Evolutionary conservation across 202 grass and related monocot genomes (phyloP).

Genomic region (Bolboschoenoplectus hybrid): DNA sequence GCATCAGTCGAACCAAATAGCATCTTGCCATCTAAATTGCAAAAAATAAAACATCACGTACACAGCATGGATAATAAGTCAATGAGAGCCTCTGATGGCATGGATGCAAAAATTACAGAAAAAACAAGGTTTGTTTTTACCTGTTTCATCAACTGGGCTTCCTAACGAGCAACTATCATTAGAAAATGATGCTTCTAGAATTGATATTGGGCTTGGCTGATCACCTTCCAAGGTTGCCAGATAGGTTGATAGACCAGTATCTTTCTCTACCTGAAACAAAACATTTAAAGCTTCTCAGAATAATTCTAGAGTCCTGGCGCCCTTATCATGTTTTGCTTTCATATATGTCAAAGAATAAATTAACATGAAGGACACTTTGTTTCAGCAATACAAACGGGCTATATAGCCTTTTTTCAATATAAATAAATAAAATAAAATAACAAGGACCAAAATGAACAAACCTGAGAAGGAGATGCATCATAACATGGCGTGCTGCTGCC

Average conservation of each 20-base stretch:
- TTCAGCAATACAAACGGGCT: too few species aligned
- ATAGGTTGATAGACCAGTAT: slow-evolving; percentile 40
- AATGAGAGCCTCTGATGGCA: background rate
- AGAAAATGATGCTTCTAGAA: slow-evolving; percentile 74
- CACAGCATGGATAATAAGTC: background rate
- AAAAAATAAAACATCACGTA: slow-evolving; percentile 4
- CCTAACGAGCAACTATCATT: slow-evolving; percentile 66
- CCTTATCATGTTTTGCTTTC: background rate
- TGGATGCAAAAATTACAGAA: background rate
- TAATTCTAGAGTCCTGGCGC: slow-evolving; percentile 26
- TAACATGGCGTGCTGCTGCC: background rate
- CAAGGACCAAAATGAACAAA: background rate
- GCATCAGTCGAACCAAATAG: slow-evolving; percentile 47
- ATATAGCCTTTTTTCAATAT: too few species aligned
- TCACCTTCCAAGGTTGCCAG: slow-evolving; percentile 47
- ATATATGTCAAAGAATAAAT: background rate
- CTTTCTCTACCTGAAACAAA: slow-evolving; percentile 50
- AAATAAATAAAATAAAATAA: background rate
- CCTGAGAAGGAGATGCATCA: slow-evolving; percentile 20
- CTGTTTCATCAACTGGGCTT: slow-evolving; percentile 57
- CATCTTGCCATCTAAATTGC: slow-evolving; percentile 51
- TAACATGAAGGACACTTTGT: background rate
- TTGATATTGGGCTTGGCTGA: slow-evolving; percentile 75
- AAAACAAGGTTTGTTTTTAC: slow-evolving; percentile 36
- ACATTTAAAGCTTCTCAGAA: slow-evolving; percentile 41